These are phyloP conservation scores for Tetrahymena thermophila DNA, from an alignment of 73 alveolate genomes.

Conservation along the genomic window DNA sequence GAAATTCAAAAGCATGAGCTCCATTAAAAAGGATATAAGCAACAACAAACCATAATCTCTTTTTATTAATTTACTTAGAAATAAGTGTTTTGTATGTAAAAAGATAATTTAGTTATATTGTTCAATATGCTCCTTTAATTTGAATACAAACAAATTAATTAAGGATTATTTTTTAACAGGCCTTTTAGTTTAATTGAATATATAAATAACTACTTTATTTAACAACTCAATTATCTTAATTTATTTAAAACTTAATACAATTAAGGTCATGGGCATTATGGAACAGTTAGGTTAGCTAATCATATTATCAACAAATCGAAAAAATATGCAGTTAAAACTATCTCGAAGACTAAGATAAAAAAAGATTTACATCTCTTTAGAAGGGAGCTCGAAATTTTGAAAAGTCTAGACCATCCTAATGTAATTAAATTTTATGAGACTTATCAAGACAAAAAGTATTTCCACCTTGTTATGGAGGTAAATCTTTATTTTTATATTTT, in stretches of 20 bases:
- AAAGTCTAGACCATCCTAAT: slow-evolving; percentile 82
- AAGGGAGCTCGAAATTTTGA: slow-evolving; percentile 74
- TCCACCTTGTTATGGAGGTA: slow-evolving; percentile 86
- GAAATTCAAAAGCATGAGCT: not conserved
- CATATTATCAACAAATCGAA: not conserved
- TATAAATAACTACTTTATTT: not conserved
- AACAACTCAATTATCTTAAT: not conserved
- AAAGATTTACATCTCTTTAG: slow-evolving; percentile 62
- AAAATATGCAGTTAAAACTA: slow-evolving; percentile 23
- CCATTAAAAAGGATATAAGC: no score
- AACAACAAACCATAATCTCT: not conserved
- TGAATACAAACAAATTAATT: not conserved
- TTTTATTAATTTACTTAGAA: not conserved
- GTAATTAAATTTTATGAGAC: slow-evolving; percentile 84
- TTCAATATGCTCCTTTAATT: not conserved
- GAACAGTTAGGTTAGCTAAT: not conserved
- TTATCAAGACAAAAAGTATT: slow-evolving; percentile 68
- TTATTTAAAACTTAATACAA: not conserved
- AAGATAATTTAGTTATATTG: not conserved
- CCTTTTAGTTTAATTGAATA: not conserved
- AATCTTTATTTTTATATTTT: not conserved
- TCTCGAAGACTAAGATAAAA: slow-evolving; percentile 35
- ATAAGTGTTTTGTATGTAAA: not conserved
- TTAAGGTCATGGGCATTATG: slow-evolving; percentile 9
- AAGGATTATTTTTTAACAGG: not conserved